Conservation (phyloP, 176 grass and related monocot genomes). For the Juncus inflexus region DNA sequence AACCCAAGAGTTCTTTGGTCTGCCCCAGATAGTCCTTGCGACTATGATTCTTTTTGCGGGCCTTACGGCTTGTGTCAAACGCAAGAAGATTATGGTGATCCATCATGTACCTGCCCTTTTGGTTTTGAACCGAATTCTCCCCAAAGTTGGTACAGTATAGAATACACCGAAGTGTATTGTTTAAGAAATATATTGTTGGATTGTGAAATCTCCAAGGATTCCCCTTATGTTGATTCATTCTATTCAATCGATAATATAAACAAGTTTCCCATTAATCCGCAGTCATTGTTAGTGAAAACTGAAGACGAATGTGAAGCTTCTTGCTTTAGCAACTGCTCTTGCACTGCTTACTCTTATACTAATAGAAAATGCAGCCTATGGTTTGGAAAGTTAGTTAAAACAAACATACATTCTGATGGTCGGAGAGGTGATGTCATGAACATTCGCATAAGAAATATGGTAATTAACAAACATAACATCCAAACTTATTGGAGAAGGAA, state of each 20-base stretch:
- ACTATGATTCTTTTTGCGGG: constrained; percentile 37
- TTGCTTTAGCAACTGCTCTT: constrained; percentile 38
- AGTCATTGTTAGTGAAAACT: constrained; percentile 6
- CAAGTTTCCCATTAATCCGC: constrained; percentile 24
- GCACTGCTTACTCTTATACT: constrained; percentile 29
- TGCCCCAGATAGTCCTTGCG: constrained; percentile 27
- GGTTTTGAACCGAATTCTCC: constrained; percentile 37
- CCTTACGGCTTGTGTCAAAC: constrained; percentile 15
- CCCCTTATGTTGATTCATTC: constrained; percentile 29
- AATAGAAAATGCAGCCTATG: constrained; percentile 31
- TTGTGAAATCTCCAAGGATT: constrained; percentile 21
- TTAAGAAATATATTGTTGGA: constrained; percentile 37
- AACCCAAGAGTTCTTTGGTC: constrained; percentile 26
- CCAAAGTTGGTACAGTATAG: constrained; percentile 26
- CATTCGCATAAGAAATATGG: not conserved
- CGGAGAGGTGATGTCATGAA: not conserved
- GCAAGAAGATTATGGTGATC: constrained; percentile 3
- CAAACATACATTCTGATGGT: not conserved
- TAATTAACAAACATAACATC: no score
- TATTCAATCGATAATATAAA: constrained; percentile 11
- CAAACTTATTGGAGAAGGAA: constrained; percentile 10
- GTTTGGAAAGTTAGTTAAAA: constrained; percentile 22
- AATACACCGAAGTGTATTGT: constrained; percentile 34
- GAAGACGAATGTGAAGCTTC: constrained; percentile 30
- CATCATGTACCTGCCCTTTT: constrained; percentile 19